Conservation (phyloP, 805 yeast genomes). For the Candida sithepensis region DNA sequence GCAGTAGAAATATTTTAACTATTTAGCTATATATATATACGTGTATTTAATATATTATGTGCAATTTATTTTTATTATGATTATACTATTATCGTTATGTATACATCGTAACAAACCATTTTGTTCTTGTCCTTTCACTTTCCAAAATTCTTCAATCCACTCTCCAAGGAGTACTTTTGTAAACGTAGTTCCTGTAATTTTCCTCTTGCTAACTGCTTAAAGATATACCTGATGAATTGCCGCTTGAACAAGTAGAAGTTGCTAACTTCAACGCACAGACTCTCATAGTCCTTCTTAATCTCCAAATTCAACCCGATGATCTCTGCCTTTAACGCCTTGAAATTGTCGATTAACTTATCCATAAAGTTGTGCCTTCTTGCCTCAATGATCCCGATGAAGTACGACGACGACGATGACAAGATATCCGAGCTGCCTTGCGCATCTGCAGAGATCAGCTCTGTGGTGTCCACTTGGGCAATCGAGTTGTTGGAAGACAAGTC, state of each 20-base stretch:
- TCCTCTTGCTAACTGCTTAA: conserved; percentile 32
- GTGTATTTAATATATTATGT: too few species aligned
- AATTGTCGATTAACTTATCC: conserved; percentile 36
- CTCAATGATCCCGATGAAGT: conserved; percentile 40
- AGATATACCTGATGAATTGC: conserved; percentile 34
- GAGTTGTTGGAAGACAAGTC: conserved; percentile 8
- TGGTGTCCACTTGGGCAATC: conserved; percentile 7
- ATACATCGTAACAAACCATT: too few species aligned
- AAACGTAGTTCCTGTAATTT: conserved; percentile 27
- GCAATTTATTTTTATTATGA: too few species aligned
- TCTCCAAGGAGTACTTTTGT: conserved; percentile 18
- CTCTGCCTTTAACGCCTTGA: conserved; percentile 38
- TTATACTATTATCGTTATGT: too few species aligned
- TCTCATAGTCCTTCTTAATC: conserved; percentile 55
- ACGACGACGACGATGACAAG: conserved; percentile 6
- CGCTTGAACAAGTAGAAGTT: conserved; percentile 52
- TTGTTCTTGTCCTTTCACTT: too few species aligned
- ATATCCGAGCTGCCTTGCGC: neutral
- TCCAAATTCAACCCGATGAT: conserved; percentile 42
- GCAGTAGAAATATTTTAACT: too few species aligned
- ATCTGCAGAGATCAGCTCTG: conserved; percentile 1
- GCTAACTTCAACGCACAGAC: conserved; percentile 59
- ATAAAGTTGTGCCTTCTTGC: conserved; percentile 48
- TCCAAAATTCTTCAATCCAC: conserved; percentile 12
- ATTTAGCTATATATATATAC: too few species aligned